phyloP scores from a whole-genome alignment of 331 rosid genomes.

The Telfairia occidentalis region DNA sequence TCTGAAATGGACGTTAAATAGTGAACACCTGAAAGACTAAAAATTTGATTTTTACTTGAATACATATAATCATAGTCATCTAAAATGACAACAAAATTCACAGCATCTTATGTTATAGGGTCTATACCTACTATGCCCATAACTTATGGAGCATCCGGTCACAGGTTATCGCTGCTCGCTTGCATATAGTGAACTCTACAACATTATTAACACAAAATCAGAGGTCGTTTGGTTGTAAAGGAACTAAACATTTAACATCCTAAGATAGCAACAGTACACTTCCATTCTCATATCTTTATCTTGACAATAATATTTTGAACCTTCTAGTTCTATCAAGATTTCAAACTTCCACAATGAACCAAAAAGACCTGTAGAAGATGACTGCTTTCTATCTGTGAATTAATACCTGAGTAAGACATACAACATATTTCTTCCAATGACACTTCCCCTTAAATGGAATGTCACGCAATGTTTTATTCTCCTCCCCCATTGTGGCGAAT shows the following conservation, averaged over 20 bases:
- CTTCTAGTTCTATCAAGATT: neutral
- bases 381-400: neutral
- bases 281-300: neutral
- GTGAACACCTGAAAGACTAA: neutral
- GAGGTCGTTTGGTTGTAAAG: neutral
- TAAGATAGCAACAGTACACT: neutral
- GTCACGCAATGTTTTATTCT: neutral
- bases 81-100: neutral
- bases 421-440: neutral
- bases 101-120: neutral
- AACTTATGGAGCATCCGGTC: neutral
- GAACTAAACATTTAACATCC: neutral
- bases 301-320: neutral
- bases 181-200: neutral
- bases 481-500: neutral
- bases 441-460: neutral
- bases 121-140: conserved; percentile 1
- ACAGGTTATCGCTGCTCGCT: neutral
- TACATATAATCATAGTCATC: neutral
- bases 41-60: neutral
- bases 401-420: neutral
- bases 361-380: neutral
- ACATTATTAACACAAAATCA: neutral
- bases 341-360: neutral
- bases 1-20: conserved; percentile 33